Evolutionary conservation across 495 filamentous ascomycete species (phyloP), one percentile per base, ranked within the genome.

Genomic region (Penicillium canariense): DNA sequence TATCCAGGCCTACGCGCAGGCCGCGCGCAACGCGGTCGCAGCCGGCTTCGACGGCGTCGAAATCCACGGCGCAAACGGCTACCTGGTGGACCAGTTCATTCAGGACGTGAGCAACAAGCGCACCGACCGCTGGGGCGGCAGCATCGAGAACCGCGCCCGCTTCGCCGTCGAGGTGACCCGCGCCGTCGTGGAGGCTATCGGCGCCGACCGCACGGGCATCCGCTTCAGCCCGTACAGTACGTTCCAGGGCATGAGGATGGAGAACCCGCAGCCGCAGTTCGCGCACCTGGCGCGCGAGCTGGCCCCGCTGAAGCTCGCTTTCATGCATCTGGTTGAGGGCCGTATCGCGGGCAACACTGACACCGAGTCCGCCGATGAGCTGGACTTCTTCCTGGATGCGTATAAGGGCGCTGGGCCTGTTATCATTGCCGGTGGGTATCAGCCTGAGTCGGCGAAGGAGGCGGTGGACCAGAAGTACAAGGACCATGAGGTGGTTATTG

Each of bases 31-130:
- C 50, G 85, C 86, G 4, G 70, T 90, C 10, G 73, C 69, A 8
- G 88, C 87, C 4, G 88, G 87, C 10, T 91, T 90, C 51, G 88
- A 90, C 60, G 87, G 85, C 23, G 86, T 91, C 4, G 88, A 91
- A 71, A 73, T 90, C 49, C 87, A 90, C 62, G 83, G 73, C 31
- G 85, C 86, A 4, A 90, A 91, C 58, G 88, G 87, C 8, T 90
- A 89, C 61, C 68, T 91, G 44, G 71, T 89, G 45, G 86, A 91
- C 61, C 88, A 91, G 68, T 91, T 91, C 66, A 73, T 70, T 1
- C 86, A 88, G 60, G 82, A 85, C 57, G 71, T 60, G 14, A 70
- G 59, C 54, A 91, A 91, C 70, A 61, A 75, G 61, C 80, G 88
- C 2, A 83, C 77, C 3, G 88, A 91, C 63, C 38, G 55, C 15